Evolutionary conservation across 371 early-diverging fungal genomes (phyloP), one percentile per base, ranked within the genome.

Genomic region (Mortierella sp.): DNA sequence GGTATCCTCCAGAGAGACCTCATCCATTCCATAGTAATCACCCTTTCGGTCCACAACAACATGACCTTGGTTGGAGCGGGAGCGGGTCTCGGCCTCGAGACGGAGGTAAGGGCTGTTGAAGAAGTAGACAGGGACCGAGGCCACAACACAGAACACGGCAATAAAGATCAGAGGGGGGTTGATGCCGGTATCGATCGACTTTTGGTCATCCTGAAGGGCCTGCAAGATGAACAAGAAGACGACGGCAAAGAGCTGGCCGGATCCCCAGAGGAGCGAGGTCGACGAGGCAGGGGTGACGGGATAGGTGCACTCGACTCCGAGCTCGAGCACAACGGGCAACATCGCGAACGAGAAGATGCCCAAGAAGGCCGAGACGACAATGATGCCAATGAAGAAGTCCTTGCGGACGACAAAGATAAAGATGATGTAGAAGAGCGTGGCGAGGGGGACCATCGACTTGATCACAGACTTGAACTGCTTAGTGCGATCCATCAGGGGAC

Each of bases 301-400:
- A 68, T 88, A 91, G 6, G 89, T 87, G 66, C 90, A 86, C 84
- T 91, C 91, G 47, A 87, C 87, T 26, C 89, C 87, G 19, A 90
- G 79, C 67, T 91, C 91, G 68, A 91, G 86, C 10, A 86, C 86
- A 0, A 89, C 84, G 9, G 91, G 91, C 34, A 91, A 81, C 40
- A 90, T 71, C 16, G 87, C 83, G 39, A 88, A 90, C 7, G 90
- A 79, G 66, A 87, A 87, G 44, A 89, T 79, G 50, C 90, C 90
- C 26, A 89, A 81, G 47, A 89, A 77, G 1, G 86, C 84, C 19
- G 86, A 84, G 3, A 87, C 89, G 52, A 89, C 83, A 64, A 89
- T 68, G 29, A 90, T 86, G n/a, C 85, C 85, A 14, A 85, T 84
- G 70, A 85, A 86, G 11, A 86, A 81, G 67, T 88, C 85, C 47